Base-by-base conservation (phyloP, 2,329 filamentous ascomycete species). In the Podosphaera aphanis region DNA sequence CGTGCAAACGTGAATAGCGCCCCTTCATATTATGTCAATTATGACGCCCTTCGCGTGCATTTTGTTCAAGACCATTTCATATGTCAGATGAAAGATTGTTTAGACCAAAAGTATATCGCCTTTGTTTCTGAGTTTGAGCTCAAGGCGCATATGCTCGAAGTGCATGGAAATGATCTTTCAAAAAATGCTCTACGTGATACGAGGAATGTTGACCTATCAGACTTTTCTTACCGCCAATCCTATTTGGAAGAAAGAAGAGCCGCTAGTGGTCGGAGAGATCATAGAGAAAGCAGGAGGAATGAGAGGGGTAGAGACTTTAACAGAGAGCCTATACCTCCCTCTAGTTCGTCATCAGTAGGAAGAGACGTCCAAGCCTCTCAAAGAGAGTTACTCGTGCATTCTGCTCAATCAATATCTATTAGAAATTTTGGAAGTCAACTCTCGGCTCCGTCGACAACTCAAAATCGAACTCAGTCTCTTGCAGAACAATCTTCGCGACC, bases 61-160 rank as follows among this genome's bases (percentile, higher is more conserved):
- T 95, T 95, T 59, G 71, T 73, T 50, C 78, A 78, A 53, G 85
- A 90, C 47, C 90, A 98, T 61, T 93, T 78, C 57, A 65, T 86
- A 0, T 98, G 90, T 58, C 62, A 73, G 5, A 85, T 98, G 55
- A 69, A 72, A 46, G 86, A 93, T 57, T 98, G 90, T 56, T 60
- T 90, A 57, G 90, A 95, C 55, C 93, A 93, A 71, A 95, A 94
- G 60, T 94, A 95, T 59, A 81, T 95, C 25, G 90, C 95, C 0
- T 98, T 98, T 54, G 83, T 84, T 46, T 86, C 85, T 0, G 83
- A 94, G 57, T 77, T 98, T 68, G 90, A 98, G 56, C 65, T 98
- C 41, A 93, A 95, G 60, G 90, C 81, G 2, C 90, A 98, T 62
- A 83, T 93, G 59, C 64, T 98, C 8, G 79, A 81, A 54, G 73